Base-by-base conservation (phyloP, 768 basidiomycete species). In the Mycena galopus region DNA sequence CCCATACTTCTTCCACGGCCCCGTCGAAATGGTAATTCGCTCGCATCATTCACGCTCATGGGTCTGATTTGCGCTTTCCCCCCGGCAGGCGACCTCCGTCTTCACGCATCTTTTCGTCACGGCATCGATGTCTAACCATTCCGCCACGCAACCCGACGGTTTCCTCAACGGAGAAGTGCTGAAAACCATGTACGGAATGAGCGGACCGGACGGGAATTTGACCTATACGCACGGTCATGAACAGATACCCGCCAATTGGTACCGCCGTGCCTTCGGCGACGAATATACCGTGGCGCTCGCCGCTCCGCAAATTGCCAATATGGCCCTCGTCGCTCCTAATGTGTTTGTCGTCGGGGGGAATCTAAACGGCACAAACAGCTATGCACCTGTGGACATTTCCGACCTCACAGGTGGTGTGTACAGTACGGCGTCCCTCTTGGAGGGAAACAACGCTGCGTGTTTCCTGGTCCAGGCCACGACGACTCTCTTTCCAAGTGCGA, bases 171-270 rank as follows among this genome's bases (percentile, higher is more conserved):
- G 27, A 2, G 65, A 57, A 7, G 27, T 17, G 17, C 55, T 66
- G 19, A 12, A 23, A 6, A 14, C 39, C 11, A 11, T 66, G 32
- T 66, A 42, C n/a, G 23, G n/a, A n/a, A n/a, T n/a, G n/a, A n/a
- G n/a, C n/a, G n/a, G n/a, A n/a, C 8, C 27, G 4, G 50, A 51
- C 50, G 32, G 50, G 12, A 12, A 6, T 23, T 19, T 65, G 16
- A 3, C 2, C 12, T 57, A 66, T 39, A 23, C 4, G 16, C 55
- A 7, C 39, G 55, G 65, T 39, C 23, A 42, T n/a, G 65, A 66
- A n/a, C 65, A 35, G 16, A 66, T 66, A 25, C 65, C 65, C 0
- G 39, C 16, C n/a, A 44, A 56, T 21, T 66, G 65, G 65, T 32
- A 32, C 65, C 65, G 65, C 23, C 65, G 55, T 19, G 27, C 56